These are phyloP conservation scores for Abrus precatorius DNA, from an alignment of 306 rosid genomes.

Conservation along the genomic window DNA sequence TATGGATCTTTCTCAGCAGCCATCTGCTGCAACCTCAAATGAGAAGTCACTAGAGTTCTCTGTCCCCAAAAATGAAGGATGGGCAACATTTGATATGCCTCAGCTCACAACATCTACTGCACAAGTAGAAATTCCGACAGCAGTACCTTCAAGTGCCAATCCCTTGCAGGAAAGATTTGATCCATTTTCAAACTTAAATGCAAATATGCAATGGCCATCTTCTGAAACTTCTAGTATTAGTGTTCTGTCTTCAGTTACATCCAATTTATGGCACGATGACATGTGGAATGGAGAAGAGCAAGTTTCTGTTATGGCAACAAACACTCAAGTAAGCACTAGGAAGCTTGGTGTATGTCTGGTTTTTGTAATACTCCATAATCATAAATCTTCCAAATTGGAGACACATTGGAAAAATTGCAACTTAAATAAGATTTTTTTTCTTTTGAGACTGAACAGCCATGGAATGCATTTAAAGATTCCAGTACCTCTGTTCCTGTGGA, in stretches of 20 bases:
- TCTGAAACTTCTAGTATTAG: slow-evolving; percentile 46
- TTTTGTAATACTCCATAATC: slow-evolving; percentile 20
- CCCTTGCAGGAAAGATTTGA: slow-evolving; percentile 58
- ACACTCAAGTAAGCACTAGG: slow-evolving; percentile 58
- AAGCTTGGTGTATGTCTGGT: slow-evolving; percentile 20
- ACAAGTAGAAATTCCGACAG: slow-evolving; percentile 49
- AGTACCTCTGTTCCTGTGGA: slow-evolving; percentile 50
- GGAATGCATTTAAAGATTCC: slow-evolving; percentile 84
- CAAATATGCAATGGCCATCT: slow-evolving; percentile 61
- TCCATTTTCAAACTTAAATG: slow-evolving; percentile 52
- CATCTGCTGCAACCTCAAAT: slow-evolving; percentile 50
- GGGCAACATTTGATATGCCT: slow-evolving; percentile 86
- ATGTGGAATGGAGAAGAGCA: slow-evolving; percentile 49
- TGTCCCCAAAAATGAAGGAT: slow-evolving; percentile 71
- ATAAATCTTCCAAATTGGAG: slow-evolving; percentile 13
- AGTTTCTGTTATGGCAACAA: slow-evolving; percentile 45
- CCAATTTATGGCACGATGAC: slow-evolving; percentile 60
- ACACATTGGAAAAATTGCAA: slow-evolving; percentile 39
- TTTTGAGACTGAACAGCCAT: slow-evolving; percentile 59
- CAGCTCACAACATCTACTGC: slow-evolving; percentile 49
- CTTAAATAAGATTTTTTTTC: slow-evolving; percentile 45
- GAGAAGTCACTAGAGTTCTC: slow-evolving; percentile 54
- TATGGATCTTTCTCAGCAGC: slow-evolving; percentile 55
- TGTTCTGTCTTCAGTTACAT: slow-evolving; percentile 42
- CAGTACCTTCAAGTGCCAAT: slow-evolving; percentile 45